Conservation (phyloP, 257 asterid genomes). For the Plectranthus barbatus region DNA sequence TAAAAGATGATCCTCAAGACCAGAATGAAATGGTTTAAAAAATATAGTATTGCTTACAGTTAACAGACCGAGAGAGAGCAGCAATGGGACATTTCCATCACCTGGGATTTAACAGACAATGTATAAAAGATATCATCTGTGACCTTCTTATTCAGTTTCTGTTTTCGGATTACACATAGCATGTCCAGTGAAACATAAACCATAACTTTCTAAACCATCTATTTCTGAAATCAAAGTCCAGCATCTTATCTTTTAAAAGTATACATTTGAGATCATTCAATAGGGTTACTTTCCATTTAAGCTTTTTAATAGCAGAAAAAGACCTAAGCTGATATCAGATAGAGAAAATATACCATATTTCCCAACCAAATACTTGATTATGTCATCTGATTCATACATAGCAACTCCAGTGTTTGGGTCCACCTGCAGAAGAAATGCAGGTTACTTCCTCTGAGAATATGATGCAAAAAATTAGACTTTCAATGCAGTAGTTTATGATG, state of each 20-base stretch:
- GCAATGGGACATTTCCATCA: slow-evolving; percentile 32
- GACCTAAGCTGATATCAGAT: not conserved
- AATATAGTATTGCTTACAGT: slow-evolving; percentile 48
- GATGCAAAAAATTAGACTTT: not conserved
- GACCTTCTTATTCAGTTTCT: not conserved
- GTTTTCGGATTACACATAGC: not conserved
- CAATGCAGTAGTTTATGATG: not conserved
- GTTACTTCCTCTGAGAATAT: not conserved
- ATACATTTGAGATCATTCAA: not conserved
- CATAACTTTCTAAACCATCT: not conserved
- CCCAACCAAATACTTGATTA: slow-evolving; percentile 71
- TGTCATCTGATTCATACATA: slow-evolving; percentile 92
- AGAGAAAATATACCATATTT: slow-evolving; percentile 59
- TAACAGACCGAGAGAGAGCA: slow-evolving; percentile 38
- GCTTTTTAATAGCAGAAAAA: not conserved
- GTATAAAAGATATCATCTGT: not conserved
- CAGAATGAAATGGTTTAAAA: not conserved
- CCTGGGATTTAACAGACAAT: slow-evolving; percentile 17
- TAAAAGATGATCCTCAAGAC: not conserved
- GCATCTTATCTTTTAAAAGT: not conserved
- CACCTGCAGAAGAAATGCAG: slow-evolving; percentile 40
- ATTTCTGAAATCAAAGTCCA: not conserved
- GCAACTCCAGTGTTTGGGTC: slow-evolving; percentile 95
- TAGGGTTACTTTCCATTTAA: not conserved
- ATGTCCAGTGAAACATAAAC: not conserved